Base-by-base conservation (phyloP, 495 filamentous ascomycete species). In the Eremomyces bilateralis region DNA sequence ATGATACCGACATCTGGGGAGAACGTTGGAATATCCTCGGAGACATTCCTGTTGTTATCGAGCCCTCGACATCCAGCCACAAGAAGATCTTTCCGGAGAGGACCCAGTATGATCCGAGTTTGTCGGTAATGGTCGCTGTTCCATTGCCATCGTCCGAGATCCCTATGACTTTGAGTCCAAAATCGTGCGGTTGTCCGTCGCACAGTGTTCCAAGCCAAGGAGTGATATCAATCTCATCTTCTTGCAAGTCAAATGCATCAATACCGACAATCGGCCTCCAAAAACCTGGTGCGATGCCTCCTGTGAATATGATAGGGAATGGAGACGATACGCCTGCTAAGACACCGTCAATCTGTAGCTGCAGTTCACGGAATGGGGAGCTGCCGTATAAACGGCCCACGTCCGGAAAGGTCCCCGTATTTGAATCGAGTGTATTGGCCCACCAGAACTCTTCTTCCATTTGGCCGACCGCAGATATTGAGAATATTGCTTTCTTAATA, bases 401-500 rank as follows among this genome's bases (percentile, higher is more conserved):
- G 10, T 58, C 57, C 4, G 50, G 47, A 49, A 85, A 91, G 2
- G 71, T 71, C 20, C 64, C 41, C 0, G 59, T 59, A 37, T 79
- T 67, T 3, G 63, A 62, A 4, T 63, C 62, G n/a, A 77, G 62
- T 2, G 81, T 76, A 51, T 90, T 90, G 15, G 64, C 69, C 63
- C 76, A 91, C 81, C 83, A 93, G 46, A 93, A 91, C 42, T 91
- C 82, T 47, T 91, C 82, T 0, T 56, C 53, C 0, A 66, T 64
- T 44, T 91, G 83, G 0, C 81, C 83, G 46, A 73, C 78, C 10
- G 80, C 76, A 0, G 71, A 71, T 3, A 93, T 60, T 3, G 74
- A 71, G 21, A 90, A 69, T 6, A 85, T 65, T 3, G 82, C 82
- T 32, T 71, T 69, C 35, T 66, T 66, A 2, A 59, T 58, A 41